phyloP scores from a whole-genome alignment of 1,284 basidiomycete genomes.

The Cystobasidium pallidum region DNA sequence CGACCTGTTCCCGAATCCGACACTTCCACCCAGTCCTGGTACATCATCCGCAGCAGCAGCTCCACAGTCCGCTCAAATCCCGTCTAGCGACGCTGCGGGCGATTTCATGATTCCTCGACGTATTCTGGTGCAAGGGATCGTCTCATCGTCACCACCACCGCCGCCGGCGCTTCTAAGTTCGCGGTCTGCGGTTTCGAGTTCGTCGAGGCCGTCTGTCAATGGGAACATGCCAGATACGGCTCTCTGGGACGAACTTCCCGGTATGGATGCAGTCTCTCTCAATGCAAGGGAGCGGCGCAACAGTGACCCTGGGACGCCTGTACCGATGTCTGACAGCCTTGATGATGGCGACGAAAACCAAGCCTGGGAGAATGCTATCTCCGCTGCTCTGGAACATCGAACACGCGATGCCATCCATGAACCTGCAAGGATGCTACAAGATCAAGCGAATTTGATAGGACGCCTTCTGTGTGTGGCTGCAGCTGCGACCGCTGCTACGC shows the following conservation, averaged over 20 bases:
- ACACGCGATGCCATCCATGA: background rate
- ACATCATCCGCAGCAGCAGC: background rate
- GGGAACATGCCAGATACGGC: background rate
- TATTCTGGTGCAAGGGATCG: slow-evolving; percentile 39
- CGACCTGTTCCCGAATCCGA: background rate
- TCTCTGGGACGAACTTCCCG: slow-evolving; percentile 37
- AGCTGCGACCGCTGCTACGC: slow-evolving; percentile 43
- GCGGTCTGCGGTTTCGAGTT: background rate
- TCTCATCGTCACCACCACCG: slow-evolving; percentile 22
- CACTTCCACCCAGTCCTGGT: background rate
- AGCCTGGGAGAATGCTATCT: slow-evolving; percentile 15
- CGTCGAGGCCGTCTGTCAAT: background rate
- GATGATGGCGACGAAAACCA: slow-evolving; percentile 1
- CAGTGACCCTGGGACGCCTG: background rate
- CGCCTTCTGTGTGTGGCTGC: slow-evolving; percentile 42
- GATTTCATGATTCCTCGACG: slow-evolving; percentile 23
- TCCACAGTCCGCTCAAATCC: background rate
- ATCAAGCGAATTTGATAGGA: slow-evolving; percentile 41
- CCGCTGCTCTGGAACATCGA: background rate
- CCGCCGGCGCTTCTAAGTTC: background rate
- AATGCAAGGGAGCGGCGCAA: background rate
- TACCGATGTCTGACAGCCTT: background rate
- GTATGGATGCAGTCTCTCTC: background rate
- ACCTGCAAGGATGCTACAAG: slow-evolving; percentile 5
- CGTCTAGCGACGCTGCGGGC: background rate